A percentile compares a stretch with the other conserved stretches of the same genome.
phyloP scores from a whole-genome alignment of 1,139 yeast genomes.

The Ogataea hybrid region DNA sequence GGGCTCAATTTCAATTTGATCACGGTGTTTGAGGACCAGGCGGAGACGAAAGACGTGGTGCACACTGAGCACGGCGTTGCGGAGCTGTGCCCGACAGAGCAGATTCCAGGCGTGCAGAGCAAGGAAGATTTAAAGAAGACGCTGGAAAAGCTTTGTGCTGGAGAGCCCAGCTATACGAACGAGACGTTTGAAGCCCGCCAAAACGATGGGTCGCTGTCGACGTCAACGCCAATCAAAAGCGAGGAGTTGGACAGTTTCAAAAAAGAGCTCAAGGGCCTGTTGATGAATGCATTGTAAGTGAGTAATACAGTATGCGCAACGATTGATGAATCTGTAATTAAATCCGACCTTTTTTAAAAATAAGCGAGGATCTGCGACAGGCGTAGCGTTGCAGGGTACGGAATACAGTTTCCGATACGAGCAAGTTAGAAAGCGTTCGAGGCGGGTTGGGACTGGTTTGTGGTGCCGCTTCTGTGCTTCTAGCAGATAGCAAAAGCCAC shows the following conservation, averaged over 20 bases:
- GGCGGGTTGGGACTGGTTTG: too few relatives aligned
- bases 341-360: not conserved
- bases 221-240: constrained; percentile 18
- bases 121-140: constrained; percentile 22
- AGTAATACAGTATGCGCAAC: not conserved
- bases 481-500: too few relatives aligned
- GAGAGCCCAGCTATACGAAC: constrained; percentile 1
- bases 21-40: constrained; percentile 24
- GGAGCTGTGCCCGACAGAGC: constrained; percentile 6
- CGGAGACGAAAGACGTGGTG: constrained; percentile 8
- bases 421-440: too few relatives aligned
- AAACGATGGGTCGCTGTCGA: constrained; percentile 12
- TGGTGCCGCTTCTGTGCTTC: too few relatives aligned
- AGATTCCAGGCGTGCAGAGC: constrained; percentile 11
- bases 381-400: not conserved
- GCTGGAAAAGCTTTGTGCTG: constrained; percentile 21
- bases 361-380: not conserved
- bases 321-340: not conserved
- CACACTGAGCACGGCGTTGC: constrained; percentile 16
- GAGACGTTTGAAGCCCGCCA: constrained; percentile 10
- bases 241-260: constrained; percentile 19
- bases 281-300: constrained; percentile 12
- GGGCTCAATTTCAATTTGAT: constrained; percentile 28
- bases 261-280: constrained; percentile 18
- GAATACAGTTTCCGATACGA: too few relatives aligned